A percentile compares a stretch with the other conserved stretches of the same genome.
Evolutionary conservation across 768 basidiomycete species (phyloP).

Genomic region (Termitomyces sp.): DNA sequence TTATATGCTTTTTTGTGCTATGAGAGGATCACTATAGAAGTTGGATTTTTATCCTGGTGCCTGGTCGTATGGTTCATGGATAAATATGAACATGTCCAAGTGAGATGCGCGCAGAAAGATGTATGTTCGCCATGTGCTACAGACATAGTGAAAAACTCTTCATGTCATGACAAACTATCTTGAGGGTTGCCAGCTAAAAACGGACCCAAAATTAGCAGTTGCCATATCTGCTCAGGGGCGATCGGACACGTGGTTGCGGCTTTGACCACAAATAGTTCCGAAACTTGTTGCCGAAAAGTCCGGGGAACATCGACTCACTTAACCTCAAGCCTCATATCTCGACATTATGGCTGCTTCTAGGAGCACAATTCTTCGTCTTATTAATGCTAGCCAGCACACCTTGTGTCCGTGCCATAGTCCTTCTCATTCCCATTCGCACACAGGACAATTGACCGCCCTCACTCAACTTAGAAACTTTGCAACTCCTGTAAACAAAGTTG

Average conservation of each 20-base stretch:
- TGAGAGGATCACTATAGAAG: background rate
- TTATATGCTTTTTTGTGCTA: background rate
- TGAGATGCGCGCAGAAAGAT: no score
- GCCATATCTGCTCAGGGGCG: conserved; percentile 2
- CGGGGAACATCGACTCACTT: conserved; percentile 4
- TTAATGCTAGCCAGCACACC: conserved; percentile 68
- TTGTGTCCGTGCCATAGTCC: conserved; percentile 78
- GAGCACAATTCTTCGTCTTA: conserved; percentile 63
- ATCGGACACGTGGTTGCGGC: conserved; percentile 8
- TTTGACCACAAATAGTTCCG: background rate
- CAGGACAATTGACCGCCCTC: conserved; percentile 39
- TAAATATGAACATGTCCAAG: background rate
- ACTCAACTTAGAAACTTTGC: conserved; percentile 70
- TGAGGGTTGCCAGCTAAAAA: background rate
- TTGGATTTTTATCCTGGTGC: background rate
- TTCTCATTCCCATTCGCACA: conserved; percentile 35
- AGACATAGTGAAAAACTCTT: background rate
- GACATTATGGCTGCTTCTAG: conserved; percentile 47
- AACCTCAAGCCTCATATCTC: conserved; percentile 2
- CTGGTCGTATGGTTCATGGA: background rate
- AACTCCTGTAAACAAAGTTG: conserved; percentile 61
- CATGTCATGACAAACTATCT: background rate
- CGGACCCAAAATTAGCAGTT: background rate
- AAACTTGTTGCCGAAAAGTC: background rate
- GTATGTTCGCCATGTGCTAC: background rate